Conservation (phyloP, 2,329 filamentous ascomycete genomes). For the Aspergillus jensenii region DNA sequence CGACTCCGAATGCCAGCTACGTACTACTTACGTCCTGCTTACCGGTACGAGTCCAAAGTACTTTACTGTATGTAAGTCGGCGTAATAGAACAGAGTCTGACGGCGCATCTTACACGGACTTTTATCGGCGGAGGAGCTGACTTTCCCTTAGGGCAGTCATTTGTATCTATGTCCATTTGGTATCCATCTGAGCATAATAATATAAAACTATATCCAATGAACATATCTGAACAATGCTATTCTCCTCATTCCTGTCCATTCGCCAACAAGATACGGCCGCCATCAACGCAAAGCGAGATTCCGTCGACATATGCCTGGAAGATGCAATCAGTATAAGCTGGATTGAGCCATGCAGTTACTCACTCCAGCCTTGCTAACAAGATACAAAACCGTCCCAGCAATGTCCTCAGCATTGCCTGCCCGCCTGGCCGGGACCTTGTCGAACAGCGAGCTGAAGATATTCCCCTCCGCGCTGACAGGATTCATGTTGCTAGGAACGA, state of each 20-base stretch:
- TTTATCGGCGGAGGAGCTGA: no score
- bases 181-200: no score
- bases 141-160: no score
- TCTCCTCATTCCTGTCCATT: not conserved
- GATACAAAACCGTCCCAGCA: conserved; percentile 44
- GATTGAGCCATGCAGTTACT: conserved; percentile 15
- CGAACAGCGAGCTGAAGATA: conserved; percentile 43
- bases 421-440: conserved; percentile 41
- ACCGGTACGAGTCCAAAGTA: no score
- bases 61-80: conserved; percentile 3
- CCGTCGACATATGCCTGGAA: conserved; percentile 1
- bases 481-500: conserved; percentile 49
- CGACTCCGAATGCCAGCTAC: not conserved
- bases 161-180: no score
- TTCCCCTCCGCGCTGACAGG: conserved; percentile 42
- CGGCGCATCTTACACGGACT: not conserved
- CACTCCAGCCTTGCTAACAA: conserved; percentile 43
- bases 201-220: no score
- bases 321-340: not conserved
- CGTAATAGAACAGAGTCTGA: not conserved
- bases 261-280: not conserved
- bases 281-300: not conserved
- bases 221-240: no score
- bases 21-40: no score
- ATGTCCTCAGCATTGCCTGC: conserved; percentile 44